Conservation (phyloP, 169 alveolate genomes). For the Theileria annulata region DNA sequence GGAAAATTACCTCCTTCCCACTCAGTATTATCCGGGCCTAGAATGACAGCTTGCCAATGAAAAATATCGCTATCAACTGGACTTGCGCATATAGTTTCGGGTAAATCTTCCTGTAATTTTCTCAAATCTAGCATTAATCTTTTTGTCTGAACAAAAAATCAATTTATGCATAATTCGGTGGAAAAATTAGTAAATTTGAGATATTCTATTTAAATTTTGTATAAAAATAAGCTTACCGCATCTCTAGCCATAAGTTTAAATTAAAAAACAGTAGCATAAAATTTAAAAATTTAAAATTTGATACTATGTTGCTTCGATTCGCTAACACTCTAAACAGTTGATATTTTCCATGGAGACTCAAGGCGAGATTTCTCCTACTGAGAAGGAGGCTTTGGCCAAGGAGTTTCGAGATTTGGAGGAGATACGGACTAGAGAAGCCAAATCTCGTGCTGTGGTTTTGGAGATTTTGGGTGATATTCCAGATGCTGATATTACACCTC, state of each 20-base stretch:
- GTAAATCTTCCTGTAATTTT: constrained; percentile 89
- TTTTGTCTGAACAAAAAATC: constrained; percentile 59
- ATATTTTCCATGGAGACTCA: constrained; percentile 58
- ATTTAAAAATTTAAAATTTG: background rate
- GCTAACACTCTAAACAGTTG: background rate
- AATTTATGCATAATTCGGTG: background rate
- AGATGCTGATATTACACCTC: constrained; percentile 97
- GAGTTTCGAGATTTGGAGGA: constrained; percentile 83
- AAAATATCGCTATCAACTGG: constrained; percentile 93
- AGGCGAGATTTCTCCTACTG: constrained; percentile 48
- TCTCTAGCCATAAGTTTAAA: constrained; percentile 10
- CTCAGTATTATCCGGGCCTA: constrained; percentile 96
- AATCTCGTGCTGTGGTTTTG: constrained; percentile 92
- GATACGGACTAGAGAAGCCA: constrained; percentile 87
- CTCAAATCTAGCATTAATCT: constrained; percentile 90
- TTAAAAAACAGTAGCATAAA: background rate
- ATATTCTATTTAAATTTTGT: background rate
- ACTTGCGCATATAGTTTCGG: constrained; percentile 92
- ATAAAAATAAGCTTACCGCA: constrained; percentile 15
- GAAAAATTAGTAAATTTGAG: background rate
- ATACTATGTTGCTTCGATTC: background rate
- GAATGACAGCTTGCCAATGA: constrained; percentile 96
- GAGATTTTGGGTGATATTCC: constrained; percentile 98
- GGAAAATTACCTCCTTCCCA: constrained; percentile 93
- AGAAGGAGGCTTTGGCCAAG: constrained; percentile 75